phyloP scores from a whole-genome alignment of 257 asterid species.

The Primulina huaijiensis region DNA sequence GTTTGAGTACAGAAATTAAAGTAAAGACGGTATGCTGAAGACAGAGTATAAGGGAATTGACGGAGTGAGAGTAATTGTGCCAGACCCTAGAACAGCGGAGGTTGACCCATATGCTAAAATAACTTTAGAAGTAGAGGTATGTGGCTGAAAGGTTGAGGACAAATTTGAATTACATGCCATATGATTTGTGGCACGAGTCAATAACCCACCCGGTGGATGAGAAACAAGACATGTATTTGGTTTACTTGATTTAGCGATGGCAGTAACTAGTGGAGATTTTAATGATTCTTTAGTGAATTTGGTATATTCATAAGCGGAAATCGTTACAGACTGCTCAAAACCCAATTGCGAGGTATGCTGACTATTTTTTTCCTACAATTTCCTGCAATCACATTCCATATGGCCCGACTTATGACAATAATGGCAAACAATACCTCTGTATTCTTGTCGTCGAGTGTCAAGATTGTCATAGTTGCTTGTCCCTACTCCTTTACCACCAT shows the following conservation, averaged over 20 bases:
- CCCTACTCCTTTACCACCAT: too few species aligned
- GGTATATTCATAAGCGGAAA: not conserved
- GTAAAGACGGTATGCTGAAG: too few species aligned
- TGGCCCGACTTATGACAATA: too few species aligned
- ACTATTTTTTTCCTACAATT: not conserved
- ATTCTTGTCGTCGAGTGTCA: too few species aligned
- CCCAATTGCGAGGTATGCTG: not conserved
- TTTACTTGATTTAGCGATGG: slow-evolving; percentile 15
- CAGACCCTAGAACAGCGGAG: too few species aligned
- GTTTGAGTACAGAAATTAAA: too few species aligned
- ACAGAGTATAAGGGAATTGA: too few species aligned
- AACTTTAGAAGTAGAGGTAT: too few species aligned
- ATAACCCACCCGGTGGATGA: not conserved
- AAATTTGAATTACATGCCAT: not conserved
- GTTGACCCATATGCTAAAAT: not conserved
- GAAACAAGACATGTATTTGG: not conserved
- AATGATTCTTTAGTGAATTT: not conserved
- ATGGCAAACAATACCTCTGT: too few species aligned
- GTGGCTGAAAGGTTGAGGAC: not conserved
- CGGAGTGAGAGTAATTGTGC: too few species aligned
- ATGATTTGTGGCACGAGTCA: slow-evolving; percentile 18
- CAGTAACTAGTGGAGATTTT: not conserved
- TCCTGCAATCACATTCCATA: not conserved
- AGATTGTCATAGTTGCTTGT: too few species aligned
- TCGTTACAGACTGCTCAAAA: too few species aligned